Evolutionary conservation across 139 green algal species (phyloP), one percentile per base, ranked within the genome.

Genomic region (Micractinium conductrix): DNA sequence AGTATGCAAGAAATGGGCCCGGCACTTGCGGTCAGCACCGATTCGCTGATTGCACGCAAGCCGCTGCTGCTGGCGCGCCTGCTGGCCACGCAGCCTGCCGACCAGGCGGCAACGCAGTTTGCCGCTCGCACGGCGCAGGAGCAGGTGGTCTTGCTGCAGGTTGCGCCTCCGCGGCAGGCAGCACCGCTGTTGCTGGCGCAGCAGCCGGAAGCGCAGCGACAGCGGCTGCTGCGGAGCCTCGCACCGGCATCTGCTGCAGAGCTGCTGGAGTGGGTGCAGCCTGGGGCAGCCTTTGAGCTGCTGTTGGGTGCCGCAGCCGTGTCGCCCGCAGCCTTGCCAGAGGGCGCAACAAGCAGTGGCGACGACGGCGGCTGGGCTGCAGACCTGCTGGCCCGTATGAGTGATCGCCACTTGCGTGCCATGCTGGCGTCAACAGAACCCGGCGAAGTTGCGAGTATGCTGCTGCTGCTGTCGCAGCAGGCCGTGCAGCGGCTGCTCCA

Each of bases 51-150:
- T 40, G 16, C 10, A 24, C 55, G 58, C 38, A 82, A 82, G 55
- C 76, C 76, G 38, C 58, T 82, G 76, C 58, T 82, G 55, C 58
- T 82, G 62, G 76, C 76, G 14, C 38, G 40, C 38, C 58, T 73
- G 26, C 76, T 82, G 55, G 38, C 43, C 1, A 45, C 42, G 26
- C 30, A 40, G 70, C 43, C 70, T 6, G 6, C 43, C 2, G 76
- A 82, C 6, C 55, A 72, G 26, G 76, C 58, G 10, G n/a, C 55
- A 1, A 38, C 55, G 3, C 37, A 38, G 14, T 58, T 82, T 9
- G 40, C 35, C 9, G 21, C 35, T 7, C 58, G 55, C 1, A 44
- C 8, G 6, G 38, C 28, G 17, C 40, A 72, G 76, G 58, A 73
- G 76, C 53, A 72, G 58, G 55, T 43, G 30, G 37, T 58, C n/a